Evolutionary conservation across 768 basidiomycete species (phyloP).

Genomic region (Cystobasidium ongulense): DNA sequence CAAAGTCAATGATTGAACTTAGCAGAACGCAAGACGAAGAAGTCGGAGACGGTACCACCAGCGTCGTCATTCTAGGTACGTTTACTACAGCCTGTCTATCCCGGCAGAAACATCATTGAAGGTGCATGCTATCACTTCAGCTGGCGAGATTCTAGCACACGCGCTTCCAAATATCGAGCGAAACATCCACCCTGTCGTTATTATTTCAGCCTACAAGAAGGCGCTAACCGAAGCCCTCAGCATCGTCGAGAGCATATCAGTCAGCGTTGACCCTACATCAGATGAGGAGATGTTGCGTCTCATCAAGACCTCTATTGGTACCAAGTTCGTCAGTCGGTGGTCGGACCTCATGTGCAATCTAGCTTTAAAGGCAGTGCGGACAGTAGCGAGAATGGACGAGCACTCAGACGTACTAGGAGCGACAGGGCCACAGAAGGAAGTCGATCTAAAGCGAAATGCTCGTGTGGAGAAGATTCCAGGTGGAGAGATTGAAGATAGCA

Average conservation of each 20-base stretch:
- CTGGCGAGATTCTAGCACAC: constrained; percentile 94
- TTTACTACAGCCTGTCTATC: neutral
- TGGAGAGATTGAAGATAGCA: constrained; percentile 88
- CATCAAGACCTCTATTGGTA: constrained; percentile 97
- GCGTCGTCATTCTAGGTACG: constrained; percentile 91
- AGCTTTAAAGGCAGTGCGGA: constrained; percentile 83
- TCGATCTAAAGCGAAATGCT: constrained; percentile 97
- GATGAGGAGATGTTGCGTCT: constrained; percentile 89
- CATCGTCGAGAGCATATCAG: constrained; percentile 76
- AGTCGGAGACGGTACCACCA: constrained; percentile 96
- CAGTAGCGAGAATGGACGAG: constrained; percentile 83
- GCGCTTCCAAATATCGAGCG: constrained; percentile 87
- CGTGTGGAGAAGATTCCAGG: constrained; percentile 96
- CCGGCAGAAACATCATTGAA: neutral
- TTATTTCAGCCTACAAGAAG: constrained; percentile 95
- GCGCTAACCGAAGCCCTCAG: constrained; percentile 84
- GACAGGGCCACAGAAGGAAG: constrained; percentile 71
- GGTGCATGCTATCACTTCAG: too few species aligned
- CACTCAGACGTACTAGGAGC: constrained; percentile 85
- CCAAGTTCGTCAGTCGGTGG: constrained; percentile 95
- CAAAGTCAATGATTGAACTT: constrained; percentile 99
- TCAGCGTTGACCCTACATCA: constrained; percentile 75
- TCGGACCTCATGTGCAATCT: constrained; percentile 93
- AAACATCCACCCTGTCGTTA: constrained; percentile 96
- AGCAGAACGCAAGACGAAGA: constrained; percentile 97